phyloP scores from a whole-genome alignment of 192 early-diverging fungal species.

The Coemansia sp. region DNA sequence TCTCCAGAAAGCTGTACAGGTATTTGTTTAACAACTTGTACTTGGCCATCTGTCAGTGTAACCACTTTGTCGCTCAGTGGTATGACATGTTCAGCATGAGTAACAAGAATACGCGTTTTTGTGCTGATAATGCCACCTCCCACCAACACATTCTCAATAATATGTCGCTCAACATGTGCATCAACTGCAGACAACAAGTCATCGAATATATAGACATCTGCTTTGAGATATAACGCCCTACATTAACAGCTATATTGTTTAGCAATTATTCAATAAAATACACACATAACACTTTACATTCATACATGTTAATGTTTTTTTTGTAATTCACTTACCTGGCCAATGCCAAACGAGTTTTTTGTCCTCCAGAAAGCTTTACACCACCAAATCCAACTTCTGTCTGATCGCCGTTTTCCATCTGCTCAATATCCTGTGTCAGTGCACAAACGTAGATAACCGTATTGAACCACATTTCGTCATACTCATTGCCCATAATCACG shows the following conservation, averaged over 20 bases:
- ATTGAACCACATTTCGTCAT: constrained; percentile 25
- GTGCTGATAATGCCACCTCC: constrained; percentile 26
- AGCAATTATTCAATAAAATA: neutral
- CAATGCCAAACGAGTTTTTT: constrained; percentile 62
- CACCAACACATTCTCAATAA: constrained; percentile 55
- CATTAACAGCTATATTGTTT: constrained; percentile 13
- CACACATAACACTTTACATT: no score
- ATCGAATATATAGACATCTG: constrained; percentile 68
- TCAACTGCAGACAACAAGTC: constrained; percentile 72
- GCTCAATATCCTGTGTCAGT: constrained; percentile 23
- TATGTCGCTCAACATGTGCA: constrained; percentile 58
- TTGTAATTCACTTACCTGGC: constrained; percentile 60
- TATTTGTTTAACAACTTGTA: constrained; percentile 4
- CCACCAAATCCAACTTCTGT: constrained; percentile 61
- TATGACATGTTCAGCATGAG: constrained; percentile 41
- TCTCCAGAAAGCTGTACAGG: neutral
- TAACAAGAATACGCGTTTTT: constrained; percentile 54
- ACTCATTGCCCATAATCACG: constrained; percentile 41
- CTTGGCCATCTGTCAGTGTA: constrained; percentile 13
- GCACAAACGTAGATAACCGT: constrained; percentile 32
- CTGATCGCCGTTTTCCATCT: constrained; percentile 24
- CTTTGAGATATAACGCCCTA: constrained; percentile 62
- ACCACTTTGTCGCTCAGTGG: constrained; percentile 24
- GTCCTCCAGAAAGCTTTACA: constrained; percentile 63
- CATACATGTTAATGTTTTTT: no score